These are phyloP conservation scores for Aphanomyces cochlioides DNA, from an alignment of 352 stramenopile genomes.

Conservation along the genomic window DNA sequence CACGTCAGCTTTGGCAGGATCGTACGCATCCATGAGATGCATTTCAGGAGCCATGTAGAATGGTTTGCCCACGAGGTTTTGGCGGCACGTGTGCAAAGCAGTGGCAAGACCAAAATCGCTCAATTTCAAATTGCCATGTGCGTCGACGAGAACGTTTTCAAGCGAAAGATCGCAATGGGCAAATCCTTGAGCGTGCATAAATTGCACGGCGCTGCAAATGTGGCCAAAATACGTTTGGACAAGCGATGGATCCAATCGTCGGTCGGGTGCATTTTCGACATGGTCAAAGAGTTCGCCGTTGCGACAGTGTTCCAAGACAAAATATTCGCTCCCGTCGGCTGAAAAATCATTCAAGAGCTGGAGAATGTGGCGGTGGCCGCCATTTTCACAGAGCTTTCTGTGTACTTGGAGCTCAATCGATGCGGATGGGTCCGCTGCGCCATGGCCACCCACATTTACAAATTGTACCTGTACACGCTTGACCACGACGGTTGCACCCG, in stretches of 20 bases:
- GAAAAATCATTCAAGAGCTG: constrained; percentile 61
- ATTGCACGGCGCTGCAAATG: constrained; percentile 53
- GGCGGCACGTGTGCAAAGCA: constrained; percentile 39
- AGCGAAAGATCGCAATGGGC: constrained; percentile 77
- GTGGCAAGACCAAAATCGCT: constrained; percentile 71
- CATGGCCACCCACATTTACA: background rate
- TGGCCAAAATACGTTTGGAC: constrained; percentile 59
- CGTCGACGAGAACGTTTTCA: constrained; percentile 78
- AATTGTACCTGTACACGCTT: constrained; percentile 4
- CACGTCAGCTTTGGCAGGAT: constrained; percentile 64
- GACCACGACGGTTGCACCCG: background rate
- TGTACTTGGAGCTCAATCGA: constrained; percentile 59
- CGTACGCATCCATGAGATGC: constrained; percentile 39
- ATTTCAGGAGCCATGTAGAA: constrained; percentile 49
- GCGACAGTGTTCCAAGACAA: constrained; percentile 67
- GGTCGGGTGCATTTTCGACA: constrained; percentile 47
- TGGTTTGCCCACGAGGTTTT: constrained; percentile 32
- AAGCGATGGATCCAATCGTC: constrained; percentile 35
- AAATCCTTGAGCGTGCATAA: constrained; percentile 68
- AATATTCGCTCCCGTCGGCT: constrained; percentile 51
- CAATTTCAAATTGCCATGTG: constrained; percentile 60
- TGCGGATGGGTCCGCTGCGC: background rate
- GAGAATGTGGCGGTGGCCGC: constrained; percentile 67
- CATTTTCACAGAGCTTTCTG: constrained; percentile 48
- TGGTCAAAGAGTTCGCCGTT: constrained; percentile 66